Base-by-base conservation (phyloP, 2,329 filamentous ascomycete species). In the Neonectria faginata region DNA sequence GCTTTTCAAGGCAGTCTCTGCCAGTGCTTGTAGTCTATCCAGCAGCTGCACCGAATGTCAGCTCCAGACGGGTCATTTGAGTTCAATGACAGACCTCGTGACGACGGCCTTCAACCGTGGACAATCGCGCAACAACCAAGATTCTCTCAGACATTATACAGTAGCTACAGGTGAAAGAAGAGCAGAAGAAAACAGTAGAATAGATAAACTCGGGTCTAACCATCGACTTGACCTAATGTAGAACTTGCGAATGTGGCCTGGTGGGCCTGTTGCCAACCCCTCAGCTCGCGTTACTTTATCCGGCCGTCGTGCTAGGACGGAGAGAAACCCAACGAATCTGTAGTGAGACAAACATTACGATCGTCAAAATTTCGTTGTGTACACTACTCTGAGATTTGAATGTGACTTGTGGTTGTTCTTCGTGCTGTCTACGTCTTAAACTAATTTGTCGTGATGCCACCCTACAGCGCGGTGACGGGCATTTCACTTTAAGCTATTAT, bases 61-160 rank as follows among this genome's bases (percentile, higher is more conserved):
- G 54, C 20, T 9, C n/a, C 2, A 18, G 22, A 10, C 22, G 10
- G 1, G 18, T 9, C 16, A 10, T 29, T n/a, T 27, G 11, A 22
- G 7, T 11, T 0, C 31, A 41, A 12, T 7, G 8, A n/a, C 62
- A 8, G 9, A 65, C 65, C 62, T 65, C 54, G 16, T 57, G 44
- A 16, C 65, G 62, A 36, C 42, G 57, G 14, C 33, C 33, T 25
- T 51, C 47, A 25, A 62, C 62, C 16, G 58, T 62, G 39, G 18
- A 20, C 45, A 67, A 18, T 44, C 52, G 54, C 2, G 62, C 65
- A 3, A 67, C 55, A 9, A 62, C 39, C 1, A 67, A 39, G 18
- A 65, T n/a, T 44, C 18, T 48, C 42, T 62, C 55, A 2, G 29
- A 5, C 65, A 67, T 67, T 25, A 25, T 62, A 12, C n/a, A 54